These are phyloP conservation scores for Silene latifolia DNA, from an alignment of 148 eudicot genomes.

Conservation along the genomic window DNA sequence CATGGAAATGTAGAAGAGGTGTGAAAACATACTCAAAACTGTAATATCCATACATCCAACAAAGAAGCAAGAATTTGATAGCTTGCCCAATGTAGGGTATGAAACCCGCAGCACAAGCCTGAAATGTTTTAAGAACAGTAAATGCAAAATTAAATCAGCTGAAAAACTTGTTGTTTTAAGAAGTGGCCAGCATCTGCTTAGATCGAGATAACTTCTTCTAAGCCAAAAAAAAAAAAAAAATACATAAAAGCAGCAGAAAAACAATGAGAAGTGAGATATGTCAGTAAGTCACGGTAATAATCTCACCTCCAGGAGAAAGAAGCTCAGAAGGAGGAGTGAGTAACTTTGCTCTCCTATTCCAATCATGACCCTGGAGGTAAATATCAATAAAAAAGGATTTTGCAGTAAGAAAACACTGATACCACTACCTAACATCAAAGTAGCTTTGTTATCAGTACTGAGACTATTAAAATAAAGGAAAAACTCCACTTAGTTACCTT, in stretches of 20 bases:
- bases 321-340: constrained; percentile 69
- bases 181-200: background rate
- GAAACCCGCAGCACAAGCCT: constrained; percentile 75
- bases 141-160: constrained; percentile 2
- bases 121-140: constrained; percentile 17
- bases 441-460: background rate
- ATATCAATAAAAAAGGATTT: constrained; percentile 18
- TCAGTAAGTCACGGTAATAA: constrained; percentile 3
- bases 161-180: background rate
- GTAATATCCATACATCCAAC: constrained; percentile 98
- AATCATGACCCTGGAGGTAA: constrained; percentile 64
- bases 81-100: constrained; percentile 76
- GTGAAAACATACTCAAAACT: constrained; percentile 83
- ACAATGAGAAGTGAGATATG: constrained; percentile 1
- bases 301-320: constrained; percentile 84
- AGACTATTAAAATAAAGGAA: background rate
- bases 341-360: constrained; percentile 93
- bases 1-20: background rate
- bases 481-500: background rate
- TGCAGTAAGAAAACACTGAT: background rate
- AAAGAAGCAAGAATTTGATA: constrained; percentile 74
- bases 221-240: background rate
- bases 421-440: background rate
- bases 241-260: background rate
- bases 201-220: background rate